phyloP scores from a whole-genome alignment of 2,329 filamentous ascomycete genomes.

The Paraphaeosphaeria sporulosa region DNA sequence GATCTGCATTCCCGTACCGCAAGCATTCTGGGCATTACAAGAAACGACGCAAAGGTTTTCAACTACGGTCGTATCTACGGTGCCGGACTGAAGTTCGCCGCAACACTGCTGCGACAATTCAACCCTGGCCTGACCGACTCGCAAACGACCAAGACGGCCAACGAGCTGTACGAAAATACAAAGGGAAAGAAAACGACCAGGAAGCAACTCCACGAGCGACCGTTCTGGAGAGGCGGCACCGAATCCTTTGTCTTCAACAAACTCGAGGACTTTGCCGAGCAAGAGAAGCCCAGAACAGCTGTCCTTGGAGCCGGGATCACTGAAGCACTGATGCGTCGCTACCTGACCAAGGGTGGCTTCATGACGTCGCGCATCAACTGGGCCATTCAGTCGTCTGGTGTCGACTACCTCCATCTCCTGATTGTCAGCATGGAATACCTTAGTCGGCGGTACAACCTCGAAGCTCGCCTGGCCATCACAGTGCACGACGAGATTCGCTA shows the following conservation, averaged over 20 bases:
- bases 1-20: slow-evolving; percentile 95
- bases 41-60: slow-evolving; percentile 96
- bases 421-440: slow-evolving; percentile 96
- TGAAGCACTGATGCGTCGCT: slow-evolving; percentile 88
- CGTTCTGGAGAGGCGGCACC: slow-evolving; percentile 95
- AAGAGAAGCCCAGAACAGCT: slow-evolving; percentile 87
- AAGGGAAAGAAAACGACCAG: slow-evolving; percentile 87
- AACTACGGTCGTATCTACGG: slow-evolving; percentile 99
- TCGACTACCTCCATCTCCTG: slow-evolving; percentile 94
- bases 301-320: slow-evolving; percentile 95
- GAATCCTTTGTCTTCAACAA: slow-evolving; percentile 99
- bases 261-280: slow-evolving; percentile 96
- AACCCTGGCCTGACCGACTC: slow-evolving; percentile 83
- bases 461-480: slow-evolving; percentile 87
- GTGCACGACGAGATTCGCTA: slow-evolving; percentile 99
- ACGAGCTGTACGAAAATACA: slow-evolving; percentile 83
- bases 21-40: slow-evolving; percentile 87
- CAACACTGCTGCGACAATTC: slow-evolving; percentile 89
- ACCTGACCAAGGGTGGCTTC: slow-evolving; percentile 87
- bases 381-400: slow-evolving; percentile 97
- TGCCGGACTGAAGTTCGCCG: slow-evolving; percentile 93
- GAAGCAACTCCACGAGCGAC: slow-evolving; percentile 72
- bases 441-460: slow-evolving; percentile 81
- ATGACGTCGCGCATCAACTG: slow-evolving; percentile 98
- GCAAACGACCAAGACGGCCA: slow-evolving; percentile 78